Base-by-base conservation (phyloP, 129 eudicot genomes). In the Pulicaria dysenterica region DNA sequence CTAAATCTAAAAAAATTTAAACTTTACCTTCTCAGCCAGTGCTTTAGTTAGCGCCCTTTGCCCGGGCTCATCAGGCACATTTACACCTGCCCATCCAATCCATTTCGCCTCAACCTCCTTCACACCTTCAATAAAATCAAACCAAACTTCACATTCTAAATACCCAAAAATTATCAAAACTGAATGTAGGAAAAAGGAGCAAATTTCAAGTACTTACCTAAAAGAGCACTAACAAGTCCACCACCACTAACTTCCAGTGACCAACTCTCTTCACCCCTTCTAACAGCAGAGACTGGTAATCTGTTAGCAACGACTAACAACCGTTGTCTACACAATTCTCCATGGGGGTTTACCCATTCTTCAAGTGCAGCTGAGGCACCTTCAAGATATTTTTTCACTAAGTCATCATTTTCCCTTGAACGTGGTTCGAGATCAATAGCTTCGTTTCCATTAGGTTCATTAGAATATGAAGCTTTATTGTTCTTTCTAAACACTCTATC, bases 1-100 rank as follows among this genome's bases (percentile, higher is more conserved):
- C 50, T 14, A 16, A 56, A 72, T 64, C 17, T 6, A 61, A 7
- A 69, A 40, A 70, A 43, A 12, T 50, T 64, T 16, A 31, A 63
- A 47, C 50, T 14, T 46, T 66, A 93, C 98, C 96, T 89, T 89
- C 49, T 89, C 95, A 24, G 96, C 98, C 46, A 93, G 74, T 34
- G 96, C 92, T 80, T 84, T 77, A 6, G 98, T 87, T 37, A 93
- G 90, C 51, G 96, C 79, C 77, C 78, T 79, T 72, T 93, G 90
- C 53, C 98, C 98, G 59, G 84, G 81, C 83, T 93, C 92, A 79
- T 93, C 98, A 1, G 98, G 95, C 82, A 89, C 95, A 75, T 93
- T 89, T 16, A 89, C 98, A 43, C 98, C 98, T 6, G 98, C 96
- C 98, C 98, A 93, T 42, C 98, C 98, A 68, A 93, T 93, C 96